Evolutionary conservation across 2,329 filamentous ascomycete genomes (phyloP), one percentile per base, ranked within the genome.

Genomic region (Aspergillus puulaauensis): DNA sequence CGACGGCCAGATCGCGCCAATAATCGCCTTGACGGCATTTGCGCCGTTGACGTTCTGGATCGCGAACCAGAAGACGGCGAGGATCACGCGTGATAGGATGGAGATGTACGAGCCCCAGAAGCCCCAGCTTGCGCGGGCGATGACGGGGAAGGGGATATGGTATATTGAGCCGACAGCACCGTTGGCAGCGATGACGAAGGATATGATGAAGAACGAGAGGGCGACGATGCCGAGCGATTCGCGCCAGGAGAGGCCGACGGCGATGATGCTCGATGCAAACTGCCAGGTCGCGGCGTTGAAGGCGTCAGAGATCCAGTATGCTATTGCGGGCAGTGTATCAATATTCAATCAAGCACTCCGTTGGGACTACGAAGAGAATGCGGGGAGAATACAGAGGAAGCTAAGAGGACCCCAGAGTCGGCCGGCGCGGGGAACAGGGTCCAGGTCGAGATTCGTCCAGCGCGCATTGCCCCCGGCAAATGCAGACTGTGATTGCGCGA

Each of bases 31-130:
- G 8, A 83, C 75, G 0, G 78, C 76, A 56, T 83, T 82, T 0
- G 82, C 85, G 0, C 86, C 86, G 61, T 86, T 87, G 59, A 85
- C 84, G 41, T 83, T 84, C 63, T 89, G 85, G 47, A 89, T 87
- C 0, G 86, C 85, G 53, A 88, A 84, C 88, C 83, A 85, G 70
- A 86, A 84, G 17, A 84, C 68, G 5, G 82, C 82, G 3, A 85
- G 77, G 56, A 85, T 80, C 40, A 78, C 76, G 11, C 82, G 76
- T 0, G 79, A 82, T 7, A 84, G 64, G 52, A 85, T 82, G 23
- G 81, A 77, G 39, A 85, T 73, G 64, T 83, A 83, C 23, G 79
- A 82, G 53, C 82, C 82, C 76, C 79, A 83, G 71, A 83, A 85
- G 0, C 83, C 83, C 76, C 82, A 86, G 49, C 77, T 79, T 3